phyloP scores from a whole-genome alignment of 331 rosid genomes.

The Malus hybrid region DNA sequence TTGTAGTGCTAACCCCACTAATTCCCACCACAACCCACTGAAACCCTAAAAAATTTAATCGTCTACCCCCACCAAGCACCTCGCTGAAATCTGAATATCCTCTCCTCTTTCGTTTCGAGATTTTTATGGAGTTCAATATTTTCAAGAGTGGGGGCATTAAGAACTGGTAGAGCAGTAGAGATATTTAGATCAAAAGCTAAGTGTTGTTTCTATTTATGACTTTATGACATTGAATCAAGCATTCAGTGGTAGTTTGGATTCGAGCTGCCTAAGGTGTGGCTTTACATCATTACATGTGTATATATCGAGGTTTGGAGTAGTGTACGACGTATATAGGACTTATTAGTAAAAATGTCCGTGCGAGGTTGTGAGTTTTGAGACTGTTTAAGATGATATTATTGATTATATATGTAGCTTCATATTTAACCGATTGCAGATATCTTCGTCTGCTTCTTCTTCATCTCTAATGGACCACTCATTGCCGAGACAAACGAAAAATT shows the following conservation, averaged over 20 bases:
- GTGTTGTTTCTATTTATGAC: neutral
- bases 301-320: no score
- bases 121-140: neutral
- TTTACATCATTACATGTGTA: no score
- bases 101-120: neutral
- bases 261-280: no score
- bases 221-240: neutral
- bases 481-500: no score
- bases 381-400: no score
- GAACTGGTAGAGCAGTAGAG: neutral
- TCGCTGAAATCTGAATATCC: slow-evolving; percentile 9
- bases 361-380: no score
- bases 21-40: slow-evolving; percentile 26
- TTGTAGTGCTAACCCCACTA: slow-evolving; percentile 46
- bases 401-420: no score
- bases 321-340: no score
- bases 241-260: neutral
- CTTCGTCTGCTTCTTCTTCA: no score
- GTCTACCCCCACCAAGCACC: slow-evolving; percentile 11
- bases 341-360: no score
- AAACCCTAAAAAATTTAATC: slow-evolving; percentile 21
- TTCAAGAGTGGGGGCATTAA: neutral
- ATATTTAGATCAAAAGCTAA: neutral
- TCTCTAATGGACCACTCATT: no score
- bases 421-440: no score